Evolutionary conservation across 2,329 filamentous ascomycete genomes (phyloP).

Genomic region (Colletotrichum sp.): DNA sequence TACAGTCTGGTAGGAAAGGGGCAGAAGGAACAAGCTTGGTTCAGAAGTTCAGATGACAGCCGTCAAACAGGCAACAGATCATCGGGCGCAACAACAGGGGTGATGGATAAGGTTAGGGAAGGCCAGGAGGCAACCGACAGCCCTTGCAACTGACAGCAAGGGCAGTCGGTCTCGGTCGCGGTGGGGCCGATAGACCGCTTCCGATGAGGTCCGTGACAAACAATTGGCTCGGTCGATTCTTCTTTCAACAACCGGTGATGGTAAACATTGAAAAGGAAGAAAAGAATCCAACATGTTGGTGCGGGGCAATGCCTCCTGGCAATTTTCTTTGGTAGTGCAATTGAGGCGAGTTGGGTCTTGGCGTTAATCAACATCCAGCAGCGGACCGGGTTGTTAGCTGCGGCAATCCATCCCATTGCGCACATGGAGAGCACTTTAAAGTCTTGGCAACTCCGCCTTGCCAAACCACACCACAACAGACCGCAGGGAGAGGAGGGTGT

Average conservation of each 20-base stretch:
- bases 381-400: constrained; percentile 1
- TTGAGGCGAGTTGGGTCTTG: constrained; percentile 4
- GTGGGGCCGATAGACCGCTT: not conserved
- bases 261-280: not conserved
- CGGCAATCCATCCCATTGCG: constrained; percentile 11
- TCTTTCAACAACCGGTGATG: not conserved
- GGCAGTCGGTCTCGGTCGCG: not conserved
- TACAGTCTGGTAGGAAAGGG: not conserved
- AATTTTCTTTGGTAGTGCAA: not conserved
- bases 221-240: not conserved
- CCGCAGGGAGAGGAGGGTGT: not conserved
- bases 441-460: constrained; percentile 19
- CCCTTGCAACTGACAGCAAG: not conserved
- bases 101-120: not conserved
- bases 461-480: not conserved
- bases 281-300: not conserved
- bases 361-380: constrained; percentile 17
- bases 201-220: not conserved
- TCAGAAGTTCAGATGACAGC: constrained; percentile 6
- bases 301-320: not conserved
- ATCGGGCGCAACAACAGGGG: not conserved
- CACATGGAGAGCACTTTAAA: not conserved
- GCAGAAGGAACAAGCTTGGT: not conserved
- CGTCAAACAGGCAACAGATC: not conserved
- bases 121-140: not conserved